Evolutionary conservation across 306 rosid species (phyloP).

Genomic region (Trichosanthes cucumerina): DNA sequence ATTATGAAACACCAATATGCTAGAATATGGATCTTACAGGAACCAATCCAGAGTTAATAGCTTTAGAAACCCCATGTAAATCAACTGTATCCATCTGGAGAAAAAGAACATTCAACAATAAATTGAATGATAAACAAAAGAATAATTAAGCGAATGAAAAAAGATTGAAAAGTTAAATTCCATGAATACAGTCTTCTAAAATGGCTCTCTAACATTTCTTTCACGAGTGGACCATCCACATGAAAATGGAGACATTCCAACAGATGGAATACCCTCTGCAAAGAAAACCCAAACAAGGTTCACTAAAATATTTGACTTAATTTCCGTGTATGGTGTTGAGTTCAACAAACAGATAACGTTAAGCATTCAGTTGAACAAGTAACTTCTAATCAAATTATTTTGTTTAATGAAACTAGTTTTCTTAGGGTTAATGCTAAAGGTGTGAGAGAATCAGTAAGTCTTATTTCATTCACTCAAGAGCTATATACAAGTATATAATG

Average conservation of each 20-base stretch:
- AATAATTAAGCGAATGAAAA: constrained; percentile 5
- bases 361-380: background rate
- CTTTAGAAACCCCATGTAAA: constrained; percentile 49
- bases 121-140: background rate
- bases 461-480: too few species aligned
- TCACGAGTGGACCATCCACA: constrained; percentile 76
- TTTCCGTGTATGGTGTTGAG: background rate
- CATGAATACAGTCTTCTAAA: constrained; percentile 1
- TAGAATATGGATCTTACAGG: constrained; percentile 52
- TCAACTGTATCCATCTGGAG: constrained; percentile 65
- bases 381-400: background rate
- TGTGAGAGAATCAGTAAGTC: too few species aligned
- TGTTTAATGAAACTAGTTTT: background rate
- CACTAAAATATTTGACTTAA: constrained; percentile 7
- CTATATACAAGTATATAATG: too few species aligned
- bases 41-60: constrained; percentile 62
- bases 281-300: constrained; percentile 15
- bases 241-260: constrained; percentile 88
- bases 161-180: background rate
- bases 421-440: too few species aligned
- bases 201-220: constrained; percentile 46
- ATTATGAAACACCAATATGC: background rate
- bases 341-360: background rate
- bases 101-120: constrained; percentile 8
- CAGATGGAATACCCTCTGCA: constrained; percentile 89